Percentiles rank a stretch among this genome's conserved stretches.
Conservation (phyloP, 2,329 filamentous ascomycete species). For the Ceratocystis destructans region DNA sequence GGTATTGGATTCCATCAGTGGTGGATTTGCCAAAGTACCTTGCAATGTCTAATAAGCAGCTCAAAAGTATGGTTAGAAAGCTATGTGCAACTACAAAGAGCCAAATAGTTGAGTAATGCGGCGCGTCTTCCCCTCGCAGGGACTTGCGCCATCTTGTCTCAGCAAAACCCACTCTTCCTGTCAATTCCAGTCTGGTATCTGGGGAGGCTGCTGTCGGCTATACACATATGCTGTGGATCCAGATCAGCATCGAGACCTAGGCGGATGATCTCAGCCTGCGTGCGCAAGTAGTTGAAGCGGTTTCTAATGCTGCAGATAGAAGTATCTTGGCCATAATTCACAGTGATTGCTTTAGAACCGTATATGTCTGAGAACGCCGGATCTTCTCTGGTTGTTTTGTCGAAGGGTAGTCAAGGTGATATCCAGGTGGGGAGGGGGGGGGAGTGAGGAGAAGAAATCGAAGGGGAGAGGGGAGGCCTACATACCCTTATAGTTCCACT, state of each 20-base stretch:
- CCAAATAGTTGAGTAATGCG: not conserved
- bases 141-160: not conserved
- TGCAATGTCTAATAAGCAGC: slow-evolving; percentile 36
- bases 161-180: slow-evolving; percentile 29
- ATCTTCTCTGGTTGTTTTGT: not conserved
- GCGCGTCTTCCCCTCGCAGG: not conserved
- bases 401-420: too few species aligned
- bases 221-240: slow-evolving; percentile 33
- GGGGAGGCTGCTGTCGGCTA: slow-evolving; percentile 28
- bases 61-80: not conserved
- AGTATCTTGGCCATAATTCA: slow-evolving; percentile 37
- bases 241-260: slow-evolving; percentile 26
- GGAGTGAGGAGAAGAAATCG: too few species aligned
- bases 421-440: not conserved
- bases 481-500: slow-evolving; percentile 50
- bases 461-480: not conserved
- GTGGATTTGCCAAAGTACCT: slow-evolving; percentile 48
- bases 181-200: slow-evolving; percentile 29
- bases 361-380: not conserved
- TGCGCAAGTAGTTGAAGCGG: slow-evolving; percentile 36
- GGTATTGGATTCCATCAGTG: slow-evolving; percentile 43
- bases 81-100: not conserved
- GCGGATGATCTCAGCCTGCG: slow-evolving; percentile 30
- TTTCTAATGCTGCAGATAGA: slow-evolving; percentile 37
- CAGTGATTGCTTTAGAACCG: slow-evolving; percentile 31